Conservation (phyloP, 805 yeast species). For the Metschnikowia matae region DNA sequence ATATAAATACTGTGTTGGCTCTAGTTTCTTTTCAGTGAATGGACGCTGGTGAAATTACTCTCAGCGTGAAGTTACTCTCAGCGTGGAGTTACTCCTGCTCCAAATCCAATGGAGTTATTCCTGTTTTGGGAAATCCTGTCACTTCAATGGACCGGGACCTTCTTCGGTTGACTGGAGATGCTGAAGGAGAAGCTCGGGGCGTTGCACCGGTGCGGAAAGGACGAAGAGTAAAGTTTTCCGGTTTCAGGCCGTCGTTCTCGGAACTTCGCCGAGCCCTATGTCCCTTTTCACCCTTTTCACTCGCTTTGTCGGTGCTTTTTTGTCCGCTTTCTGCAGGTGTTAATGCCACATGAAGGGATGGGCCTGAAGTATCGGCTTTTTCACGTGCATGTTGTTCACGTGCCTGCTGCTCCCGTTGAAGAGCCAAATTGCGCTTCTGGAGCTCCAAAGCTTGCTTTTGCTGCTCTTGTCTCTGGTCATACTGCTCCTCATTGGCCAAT, state of each 20-base stretch:
- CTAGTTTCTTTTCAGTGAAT: too few species aligned
- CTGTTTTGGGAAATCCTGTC: slow-evolving; percentile 1
- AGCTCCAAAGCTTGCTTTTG: slow-evolving; percentile 18
- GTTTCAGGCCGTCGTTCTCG: slow-evolving; percentile 3
- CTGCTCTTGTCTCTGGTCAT: slow-evolving; percentile 25
- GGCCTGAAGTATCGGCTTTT: not conserved
- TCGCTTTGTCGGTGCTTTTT: not conserved
- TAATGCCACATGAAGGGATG: not conserved
- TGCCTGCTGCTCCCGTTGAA: slow-evolving; percentile 2
- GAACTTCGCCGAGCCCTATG: not conserved
- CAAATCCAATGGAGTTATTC: not conserved
- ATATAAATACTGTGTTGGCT: too few species aligned
- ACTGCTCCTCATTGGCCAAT: slow-evolving; percentile 10
- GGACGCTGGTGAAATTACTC: not conserved
- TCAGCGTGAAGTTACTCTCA: too few species aligned
- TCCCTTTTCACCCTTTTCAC: not conserved
- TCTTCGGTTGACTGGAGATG: slow-evolving; percentile 32
- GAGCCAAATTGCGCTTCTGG: slow-evolving; percentile 1
- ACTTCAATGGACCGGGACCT: slow-evolving; percentile 10
- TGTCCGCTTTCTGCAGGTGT: not conserved
- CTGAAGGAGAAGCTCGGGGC: slow-evolving; percentile 37
- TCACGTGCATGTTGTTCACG: not conserved
- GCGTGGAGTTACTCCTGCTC: not conserved
- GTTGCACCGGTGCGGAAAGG: slow-evolving; percentile 41
- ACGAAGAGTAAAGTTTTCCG: slow-evolving; percentile 34